Conservation (phyloP, 2,329 filamentous ascomycete species). For the Aspergillus tubingensis region DNA sequence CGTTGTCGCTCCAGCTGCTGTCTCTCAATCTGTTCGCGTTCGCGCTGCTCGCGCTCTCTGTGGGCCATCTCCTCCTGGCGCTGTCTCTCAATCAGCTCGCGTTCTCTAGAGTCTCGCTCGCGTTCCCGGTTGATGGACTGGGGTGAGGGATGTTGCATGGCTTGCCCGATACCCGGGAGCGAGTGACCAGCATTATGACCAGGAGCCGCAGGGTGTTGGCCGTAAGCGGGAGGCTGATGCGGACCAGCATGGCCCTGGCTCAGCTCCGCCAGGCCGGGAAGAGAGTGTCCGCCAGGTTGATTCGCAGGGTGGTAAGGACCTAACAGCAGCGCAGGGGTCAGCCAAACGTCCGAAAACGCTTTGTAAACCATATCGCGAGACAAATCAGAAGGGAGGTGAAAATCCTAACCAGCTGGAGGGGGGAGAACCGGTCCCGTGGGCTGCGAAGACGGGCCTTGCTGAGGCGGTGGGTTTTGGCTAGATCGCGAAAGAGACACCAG, state of each 20-base stretch:
- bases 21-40: slow-evolving; percentile 52
- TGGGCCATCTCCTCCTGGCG: slow-evolving; percentile 60
- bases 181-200: slow-evolving; percentile 41
- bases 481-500: slow-evolving; percentile 8
- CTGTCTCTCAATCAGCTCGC: slow-evolving; percentile 53
- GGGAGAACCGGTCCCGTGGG: slow-evolving; percentile 42
- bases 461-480: slow-evolving; percentile 42
- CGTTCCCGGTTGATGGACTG: slow-evolving; percentile 46
- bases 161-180: slow-evolving; percentile 44
- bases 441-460: slow-evolving; percentile 42
- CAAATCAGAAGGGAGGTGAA: not conserved
- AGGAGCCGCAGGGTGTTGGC: slow-evolving; percentile 42
- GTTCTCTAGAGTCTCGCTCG: slow-evolving; percentile 56
- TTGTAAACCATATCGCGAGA: not conserved
- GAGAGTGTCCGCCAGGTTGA: slow-evolving; percentile 48
- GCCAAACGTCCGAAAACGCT: slow-evolving; percentile 1
- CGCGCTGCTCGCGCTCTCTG: slow-evolving; percentile 58
- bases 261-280: slow-evolving; percentile 49
- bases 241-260: slow-evolving; percentile 47
- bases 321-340: slow-evolving; percentile 24
- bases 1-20: slow-evolving; percentile 59
- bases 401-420: slow-evolving; percentile 41
- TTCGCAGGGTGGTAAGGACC: slow-evolving; percentile 45
- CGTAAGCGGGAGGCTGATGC: slow-evolving; percentile 45
- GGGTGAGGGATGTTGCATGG: slow-evolving; percentile 46